phyloP scores from a whole-genome alignment of 139 green algal species.

The Picochlorum costavermella region DNA sequence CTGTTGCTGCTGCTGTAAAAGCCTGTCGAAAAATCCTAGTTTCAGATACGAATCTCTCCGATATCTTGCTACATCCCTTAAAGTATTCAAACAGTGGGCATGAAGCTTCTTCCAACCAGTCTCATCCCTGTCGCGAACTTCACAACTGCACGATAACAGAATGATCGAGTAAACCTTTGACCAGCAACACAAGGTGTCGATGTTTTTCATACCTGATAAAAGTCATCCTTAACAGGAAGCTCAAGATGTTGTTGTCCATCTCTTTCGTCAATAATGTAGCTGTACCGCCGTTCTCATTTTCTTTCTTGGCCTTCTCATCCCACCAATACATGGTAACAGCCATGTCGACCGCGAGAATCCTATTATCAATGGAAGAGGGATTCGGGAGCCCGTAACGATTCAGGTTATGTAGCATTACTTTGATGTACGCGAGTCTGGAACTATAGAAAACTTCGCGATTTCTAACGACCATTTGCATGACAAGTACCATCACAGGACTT shows the following conservation, averaged over 20 bases:
- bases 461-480: slow-evolving; percentile 80
- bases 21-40: slow-evolving; percentile 68
- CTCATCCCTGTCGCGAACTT: slow-evolving; percentile 33
- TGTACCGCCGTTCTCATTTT: slow-evolving; percentile 11
- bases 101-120: slow-evolving; percentile 46
- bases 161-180: neutral
- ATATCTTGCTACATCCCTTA: slow-evolving; percentile 34
- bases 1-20: slow-evolving; percentile 39
- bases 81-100: slow-evolving; percentile 26
- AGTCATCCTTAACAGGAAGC: slow-evolving; percentile 80
- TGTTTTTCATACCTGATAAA: slow-evolving; percentile 44
- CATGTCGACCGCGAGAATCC: slow-evolving; percentile 84
- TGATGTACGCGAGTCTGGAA: slow-evolving; percentile 78
- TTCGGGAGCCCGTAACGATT: slow-evolving; percentile 54
- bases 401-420: slow-evolving; percentile 83
- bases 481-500: neutral
- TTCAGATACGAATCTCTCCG: slow-evolving; percentile 51
- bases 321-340: slow-evolving; percentile 76
- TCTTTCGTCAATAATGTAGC: slow-evolving; percentile 38
- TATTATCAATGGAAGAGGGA: slow-evolving; percentile 64
- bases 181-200: neutral
- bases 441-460: slow-evolving; percentile 72
- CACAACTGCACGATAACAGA: slow-evolving; percentile 10
- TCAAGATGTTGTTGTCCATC: slow-evolving; percentile 79
- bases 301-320: slow-evolving; percentile 47